These are phyloP conservation scores for Pleomassaria siparia DNA, from an alignment of 2,329 filamentous ascomycete genomes.

Conservation along the genomic window DNA sequence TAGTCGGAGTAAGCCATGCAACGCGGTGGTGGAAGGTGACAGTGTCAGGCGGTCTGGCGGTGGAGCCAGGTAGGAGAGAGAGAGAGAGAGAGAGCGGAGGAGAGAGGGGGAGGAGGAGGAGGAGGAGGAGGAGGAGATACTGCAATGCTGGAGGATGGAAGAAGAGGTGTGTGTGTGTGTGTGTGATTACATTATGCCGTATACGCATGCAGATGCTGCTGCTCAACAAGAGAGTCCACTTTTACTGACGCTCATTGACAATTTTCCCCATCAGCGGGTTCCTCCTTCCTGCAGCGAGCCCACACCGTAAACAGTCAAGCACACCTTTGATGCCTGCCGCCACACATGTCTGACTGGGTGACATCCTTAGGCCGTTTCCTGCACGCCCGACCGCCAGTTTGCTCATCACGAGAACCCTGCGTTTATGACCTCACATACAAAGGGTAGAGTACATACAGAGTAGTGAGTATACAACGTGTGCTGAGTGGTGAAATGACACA, in stretches of 20 bases:
- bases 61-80: neutral
- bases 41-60: conserved; percentile 3
- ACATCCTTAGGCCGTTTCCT: conserved; percentile 8
- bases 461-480: too few species aligned
- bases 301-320: conserved; percentile 1
- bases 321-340: conserved; percentile 1
- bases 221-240: neutral
- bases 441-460: too few species aligned
- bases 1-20: conserved; percentile 27
- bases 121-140: neutral
- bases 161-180: too few species aligned
- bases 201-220: neutral
- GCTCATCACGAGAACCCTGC: conserved; percentile 4
- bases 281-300: conserved; percentile 4
- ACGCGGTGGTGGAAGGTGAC: conserved; percentile 9
- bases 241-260: conserved; percentile 9
- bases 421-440: neutral
- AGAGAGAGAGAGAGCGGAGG: neutral
- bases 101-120: neutral
- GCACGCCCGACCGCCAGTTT: conserved; percentile 14
- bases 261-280: neutral
- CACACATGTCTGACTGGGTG: conserved; percentile 5
- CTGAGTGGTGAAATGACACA: too few species aligned
- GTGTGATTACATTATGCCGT: conserved; percentile 3
- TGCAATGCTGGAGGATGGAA: neutral